A percentile compares a stretch with the other conserved stretches of the same genome.
Conservation (phyloP, 495 filamentous ascomycete genomes). For the Neurospora pannonica region DNA sequence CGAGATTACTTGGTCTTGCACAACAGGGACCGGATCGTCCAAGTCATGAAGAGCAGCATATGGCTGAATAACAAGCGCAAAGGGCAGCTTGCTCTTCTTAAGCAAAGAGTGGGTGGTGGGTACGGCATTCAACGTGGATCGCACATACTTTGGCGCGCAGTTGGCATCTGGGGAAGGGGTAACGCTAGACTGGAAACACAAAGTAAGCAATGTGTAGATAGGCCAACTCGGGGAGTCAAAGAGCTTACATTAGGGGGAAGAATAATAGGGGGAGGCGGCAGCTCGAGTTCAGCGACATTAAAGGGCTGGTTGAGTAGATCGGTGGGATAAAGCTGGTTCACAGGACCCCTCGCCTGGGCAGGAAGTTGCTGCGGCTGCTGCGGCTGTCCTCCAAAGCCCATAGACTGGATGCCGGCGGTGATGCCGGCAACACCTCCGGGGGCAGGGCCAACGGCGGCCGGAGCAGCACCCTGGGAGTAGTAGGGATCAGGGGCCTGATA, state of each 20-base stretch:
- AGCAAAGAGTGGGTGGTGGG: constrained; percentile 84
- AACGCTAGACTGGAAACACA: constrained; percentile 62
- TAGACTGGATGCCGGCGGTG: constrained; percentile 74
- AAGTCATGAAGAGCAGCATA: constrained; percentile 87
- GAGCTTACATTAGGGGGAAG: constrained; percentile 79
- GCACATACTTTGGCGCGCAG: constrained; percentile 87
- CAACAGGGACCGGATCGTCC: constrained; percentile 83
- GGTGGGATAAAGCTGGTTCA: constrained; percentile 87
- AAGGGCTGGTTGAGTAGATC: constrained; percentile 89
- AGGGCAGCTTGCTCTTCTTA: constrained; percentile 93
- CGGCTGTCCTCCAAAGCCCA: constrained; percentile 56
- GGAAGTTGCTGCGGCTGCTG: constrained; percentile 45
- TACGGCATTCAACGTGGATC: constrained; percentile 87
- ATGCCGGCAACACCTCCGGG: constrained; percentile 58
- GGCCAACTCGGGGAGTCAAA: neutral
- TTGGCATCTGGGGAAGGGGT: constrained; percentile 89
- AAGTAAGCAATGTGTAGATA: constrained; percentile 16
- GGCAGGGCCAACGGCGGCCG: constrained; percentile 31
- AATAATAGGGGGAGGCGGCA: constrained; percentile 85
- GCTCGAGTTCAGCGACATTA: constrained; percentile 83
- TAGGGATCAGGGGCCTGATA: constrained; percentile 59
- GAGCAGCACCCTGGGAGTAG: constrained; percentile 45
- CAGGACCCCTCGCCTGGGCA: constrained; percentile 41
- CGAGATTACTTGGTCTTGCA: constrained; percentile 94
- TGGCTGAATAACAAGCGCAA: constrained; percentile 92